phyloP scores from a whole-genome alignment of 352 stramenopile species.

The Phytophthora nicotianae region DNA sequence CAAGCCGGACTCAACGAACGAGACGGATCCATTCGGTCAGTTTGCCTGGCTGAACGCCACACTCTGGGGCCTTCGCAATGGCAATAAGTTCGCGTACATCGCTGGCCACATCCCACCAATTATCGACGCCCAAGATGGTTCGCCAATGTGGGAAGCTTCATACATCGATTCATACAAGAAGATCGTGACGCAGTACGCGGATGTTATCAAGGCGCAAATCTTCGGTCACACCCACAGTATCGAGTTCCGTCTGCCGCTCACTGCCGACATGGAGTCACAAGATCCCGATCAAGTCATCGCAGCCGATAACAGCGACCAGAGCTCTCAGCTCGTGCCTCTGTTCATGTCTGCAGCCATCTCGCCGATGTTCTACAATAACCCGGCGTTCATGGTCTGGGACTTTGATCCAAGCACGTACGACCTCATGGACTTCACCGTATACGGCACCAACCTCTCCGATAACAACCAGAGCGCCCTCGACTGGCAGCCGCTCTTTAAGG shows the following conservation, averaged over 20 bases:
- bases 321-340: conserved; percentile 58
- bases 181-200: conserved; percentile 66
- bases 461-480: conserved; percentile 32
- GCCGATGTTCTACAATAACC: conserved; percentile 91
- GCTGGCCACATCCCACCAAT: conserved; percentile 90
- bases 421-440: conserved; percentile 71
- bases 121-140: conserved; percentile 88
- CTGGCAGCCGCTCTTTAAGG: conserved; percentile 61
- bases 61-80: background rate
- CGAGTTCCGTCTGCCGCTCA: conserved; percentile 81
- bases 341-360: conserved; percentile 85
- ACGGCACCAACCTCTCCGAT: conserved; percentile 66
- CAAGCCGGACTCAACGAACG: conserved; percentile 58
- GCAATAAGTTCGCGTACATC: conserved; percentile 46
- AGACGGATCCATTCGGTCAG: conserved; percentile 67
- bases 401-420: conserved; percentile 71
- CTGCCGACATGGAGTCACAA: conserved; percentile 17
- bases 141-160: conserved; percentile 82
- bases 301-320: conserved; percentile 11
- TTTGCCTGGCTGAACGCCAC: background rate
- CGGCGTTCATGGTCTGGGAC: conserved; percentile 88
- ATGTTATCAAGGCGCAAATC: conserved; percentile 84
- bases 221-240: conserved; percentile 93
- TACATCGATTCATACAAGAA: conserved; percentile 85
- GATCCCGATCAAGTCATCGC: conserved; percentile 16